phyloP scores from a whole-genome alignment of 73 alveolate genomes.

The Paramecium tetraurelia region DNA sequence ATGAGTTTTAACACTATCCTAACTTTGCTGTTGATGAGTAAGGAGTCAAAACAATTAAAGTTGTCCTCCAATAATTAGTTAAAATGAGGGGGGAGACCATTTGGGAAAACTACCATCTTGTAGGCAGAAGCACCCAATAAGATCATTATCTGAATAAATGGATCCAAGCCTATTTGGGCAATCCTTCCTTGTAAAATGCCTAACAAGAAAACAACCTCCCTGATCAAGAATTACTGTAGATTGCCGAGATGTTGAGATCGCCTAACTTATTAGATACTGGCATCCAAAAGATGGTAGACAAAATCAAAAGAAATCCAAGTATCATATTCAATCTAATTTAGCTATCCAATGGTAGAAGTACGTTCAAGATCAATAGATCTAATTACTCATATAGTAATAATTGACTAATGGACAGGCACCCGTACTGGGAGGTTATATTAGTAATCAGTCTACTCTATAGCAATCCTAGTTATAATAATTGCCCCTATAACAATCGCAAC shows the following conservation, averaged over 20 bases:
- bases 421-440: neutral
- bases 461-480: neutral
- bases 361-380: neutral
- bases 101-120: constrained; percentile 44
- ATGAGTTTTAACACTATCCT: constrained; percentile 40
- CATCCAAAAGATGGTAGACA: neutral
- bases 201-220: neutral
- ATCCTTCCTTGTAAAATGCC: neutral
- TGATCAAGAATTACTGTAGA: neutral
- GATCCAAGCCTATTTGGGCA: constrained; percentile 28
- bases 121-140: neutral
- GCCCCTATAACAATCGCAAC: neutral
- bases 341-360: neutral
- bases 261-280: neutral
- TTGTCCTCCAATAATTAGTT: constrained; percentile 41
- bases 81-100: constrained; percentile 57
- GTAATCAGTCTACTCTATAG: neutral
- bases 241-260: neutral
- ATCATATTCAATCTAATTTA: neutral
- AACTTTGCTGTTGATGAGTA: constrained; percentile 45
- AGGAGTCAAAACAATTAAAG: constrained; percentile 58
- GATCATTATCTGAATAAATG: constrained; percentile 22
- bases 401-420: neutral
- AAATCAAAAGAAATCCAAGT: constrained; percentile 42
- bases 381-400: neutral